Conservation (phyloP, 2,329 filamentous ascomycete species). For the Trichocomaceae sp. region DNA sequence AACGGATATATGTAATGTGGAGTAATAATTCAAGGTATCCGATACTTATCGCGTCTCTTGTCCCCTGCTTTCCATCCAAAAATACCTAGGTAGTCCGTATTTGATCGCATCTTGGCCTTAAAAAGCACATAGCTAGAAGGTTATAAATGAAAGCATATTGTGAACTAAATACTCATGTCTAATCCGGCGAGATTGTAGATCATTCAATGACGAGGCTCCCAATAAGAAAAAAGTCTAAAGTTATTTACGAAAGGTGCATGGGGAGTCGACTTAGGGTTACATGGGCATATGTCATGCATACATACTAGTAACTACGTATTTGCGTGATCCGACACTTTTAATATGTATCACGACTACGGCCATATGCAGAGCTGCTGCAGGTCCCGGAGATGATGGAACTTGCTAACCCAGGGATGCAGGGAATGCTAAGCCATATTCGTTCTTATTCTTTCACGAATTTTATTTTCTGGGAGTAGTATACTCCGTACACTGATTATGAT, state of each 20-base stretch:
- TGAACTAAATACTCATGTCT: neutral
- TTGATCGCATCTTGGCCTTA: neutral
- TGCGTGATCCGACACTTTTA: neutral
- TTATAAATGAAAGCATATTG: too few species aligned
- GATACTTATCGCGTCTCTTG: neutral
- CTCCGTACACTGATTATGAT: neutral
- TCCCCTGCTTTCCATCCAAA: too few species aligned
- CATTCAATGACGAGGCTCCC: neutral
- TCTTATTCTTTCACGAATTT: neutral
- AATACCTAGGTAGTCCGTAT: too few species aligned
- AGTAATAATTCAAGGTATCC: neutral
- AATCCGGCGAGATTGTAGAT: neutral
- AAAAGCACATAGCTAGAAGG: neutral
- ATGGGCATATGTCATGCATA: neutral
- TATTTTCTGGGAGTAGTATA: neutral
- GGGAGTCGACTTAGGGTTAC: too few species aligned
- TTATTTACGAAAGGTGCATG: neutral
- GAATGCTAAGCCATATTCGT: neutral
- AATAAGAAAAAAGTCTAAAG: neutral
- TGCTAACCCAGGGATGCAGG: neutral
- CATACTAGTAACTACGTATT: neutral
- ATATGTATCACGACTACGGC: neutral
- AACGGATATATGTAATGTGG: too few species aligned
- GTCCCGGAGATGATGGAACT: neutral
- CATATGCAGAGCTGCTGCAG: conserved; percentile 4